Conservation (phyloP, 2,329 filamentous ascomycete species). For the Tolypocladium endophyticum region DNA sequence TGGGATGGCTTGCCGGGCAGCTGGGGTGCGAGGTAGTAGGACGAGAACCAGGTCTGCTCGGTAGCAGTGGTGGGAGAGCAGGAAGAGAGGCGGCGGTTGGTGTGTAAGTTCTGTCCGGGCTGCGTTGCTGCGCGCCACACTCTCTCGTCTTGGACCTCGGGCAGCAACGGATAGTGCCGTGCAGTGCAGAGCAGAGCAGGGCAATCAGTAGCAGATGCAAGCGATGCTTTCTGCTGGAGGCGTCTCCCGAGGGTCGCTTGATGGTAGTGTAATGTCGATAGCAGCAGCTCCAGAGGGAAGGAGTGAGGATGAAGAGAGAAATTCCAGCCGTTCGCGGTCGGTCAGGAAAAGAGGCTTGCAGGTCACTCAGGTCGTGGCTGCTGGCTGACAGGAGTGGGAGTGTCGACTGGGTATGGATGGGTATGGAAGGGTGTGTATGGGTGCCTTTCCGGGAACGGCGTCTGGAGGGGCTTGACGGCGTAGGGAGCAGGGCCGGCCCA, state of each 20-base stretch:
- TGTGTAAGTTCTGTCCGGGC: not conserved
- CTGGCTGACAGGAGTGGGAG: not conserved
- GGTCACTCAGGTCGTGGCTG: not conserved
- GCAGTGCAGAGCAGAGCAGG: not conserved
- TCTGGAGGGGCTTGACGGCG: not conserved
- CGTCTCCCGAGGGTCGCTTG: not conserved
- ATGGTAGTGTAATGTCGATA: not conserved
- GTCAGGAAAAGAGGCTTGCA: not conserved
- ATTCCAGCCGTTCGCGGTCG: not conserved
- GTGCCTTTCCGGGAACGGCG: not conserved
- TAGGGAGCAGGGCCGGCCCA: not conserved
- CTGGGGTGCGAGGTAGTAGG: not conserved
- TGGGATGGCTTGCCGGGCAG: conserved; percentile 1
- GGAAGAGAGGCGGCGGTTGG: not conserved
- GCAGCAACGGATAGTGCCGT: not conserved
- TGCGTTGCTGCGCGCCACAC: not conserved
- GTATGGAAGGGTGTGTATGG: not conserved
- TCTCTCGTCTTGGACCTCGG: not conserved
- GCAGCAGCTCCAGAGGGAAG: not conserved
- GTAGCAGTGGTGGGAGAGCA: not conserved
- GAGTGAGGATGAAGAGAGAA: not conserved
- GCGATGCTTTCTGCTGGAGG: not conserved
- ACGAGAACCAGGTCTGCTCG: not conserved
- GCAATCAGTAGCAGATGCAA: not conserved
- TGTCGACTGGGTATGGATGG: not conserved